Evolutionary conservation across 352 stramenopile species (phyloP).

Genomic region (Elongisporangium anandrum): DNA sequence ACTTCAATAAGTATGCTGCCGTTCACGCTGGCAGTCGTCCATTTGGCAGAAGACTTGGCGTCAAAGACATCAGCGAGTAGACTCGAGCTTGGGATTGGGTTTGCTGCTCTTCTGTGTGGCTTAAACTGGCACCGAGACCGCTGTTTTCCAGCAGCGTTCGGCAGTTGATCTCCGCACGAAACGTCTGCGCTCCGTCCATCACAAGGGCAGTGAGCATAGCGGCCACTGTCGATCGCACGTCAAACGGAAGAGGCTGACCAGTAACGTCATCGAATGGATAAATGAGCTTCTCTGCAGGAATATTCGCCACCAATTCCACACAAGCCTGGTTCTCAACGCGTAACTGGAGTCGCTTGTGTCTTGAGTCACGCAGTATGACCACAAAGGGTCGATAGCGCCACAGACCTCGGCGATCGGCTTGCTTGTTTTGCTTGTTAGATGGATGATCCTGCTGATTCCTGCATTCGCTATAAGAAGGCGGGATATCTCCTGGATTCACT

Average conservation of each 20-base stretch:
- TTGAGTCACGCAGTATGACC: slow-evolving; percentile 35
- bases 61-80: background rate
- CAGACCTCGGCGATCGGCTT: slow-evolving; percentile 9
- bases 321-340: slow-evolving; percentile 20
- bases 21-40: background rate
- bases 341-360: slow-evolving; percentile 28
- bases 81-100: background rate
- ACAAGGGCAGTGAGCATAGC: slow-evolving; percentile 33
- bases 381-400: slow-evolving; percentile 49
- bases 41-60: background rate
- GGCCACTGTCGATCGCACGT: slow-evolving; percentile 19
- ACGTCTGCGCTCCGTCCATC: slow-evolving; percentile 26
- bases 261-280: slow-evolving; percentile 4
- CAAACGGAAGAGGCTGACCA: slow-evolving; percentile 6
- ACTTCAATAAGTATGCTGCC: background rate
- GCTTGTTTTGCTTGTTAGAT: slow-evolving; percentile 25
- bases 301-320: slow-evolving; percentile 41
- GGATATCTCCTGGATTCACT: slow-evolving; percentile 9
- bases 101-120: background rate
- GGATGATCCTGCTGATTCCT: background rate
- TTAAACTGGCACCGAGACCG: background rate
- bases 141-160: background rate
- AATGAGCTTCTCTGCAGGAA: slow-evolving; percentile 34
- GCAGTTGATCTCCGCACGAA: slow-evolving; percentile 26
- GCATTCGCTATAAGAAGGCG: slow-evolving; percentile 27